A percentile compares a stretch with the other conserved stretches of the same genome.
Conservation (phyloP, 805 yeast species). For the Martiniozyma abietophila region DNA sequence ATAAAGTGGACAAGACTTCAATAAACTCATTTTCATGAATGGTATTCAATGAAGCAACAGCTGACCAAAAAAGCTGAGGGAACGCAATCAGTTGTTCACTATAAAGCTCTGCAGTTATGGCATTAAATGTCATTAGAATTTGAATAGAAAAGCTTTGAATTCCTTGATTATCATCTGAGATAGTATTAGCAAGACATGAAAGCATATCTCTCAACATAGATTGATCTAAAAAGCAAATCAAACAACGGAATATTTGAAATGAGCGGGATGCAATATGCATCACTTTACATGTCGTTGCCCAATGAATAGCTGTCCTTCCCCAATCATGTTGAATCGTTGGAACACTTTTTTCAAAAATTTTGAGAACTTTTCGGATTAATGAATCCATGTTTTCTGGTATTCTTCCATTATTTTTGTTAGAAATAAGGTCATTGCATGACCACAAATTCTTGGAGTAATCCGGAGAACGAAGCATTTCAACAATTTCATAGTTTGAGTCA, state of each 20-base stretch:
- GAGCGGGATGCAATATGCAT: constrained; percentile 96
- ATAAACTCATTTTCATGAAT: constrained; percentile 89
- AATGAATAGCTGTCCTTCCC: constrained; percentile 72
- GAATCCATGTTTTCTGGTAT: constrained; percentile 83
- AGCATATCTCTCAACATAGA: constrained; percentile 89
- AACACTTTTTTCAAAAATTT: constrained; percentile 39
- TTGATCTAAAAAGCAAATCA: constrained; percentile 74
- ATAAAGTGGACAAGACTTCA: constrained; percentile 73
- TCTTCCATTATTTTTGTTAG: constrained; percentile 68
- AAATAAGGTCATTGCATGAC: constrained; percentile 79
- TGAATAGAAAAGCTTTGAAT: constrained; percentile 97
- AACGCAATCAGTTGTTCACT: constrained; percentile 71
- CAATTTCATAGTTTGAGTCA: constrained; percentile 46
- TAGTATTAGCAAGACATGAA: constrained; percentile 84
- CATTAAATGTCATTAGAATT: constrained; percentile 90
- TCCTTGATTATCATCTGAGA: constrained; percentile 80
- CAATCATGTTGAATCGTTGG: constrained; percentile 65
- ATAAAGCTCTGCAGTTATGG: constrained; percentile 78
- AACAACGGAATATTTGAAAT: constrained; percentile 82
- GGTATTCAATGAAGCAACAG: constrained; percentile 84
- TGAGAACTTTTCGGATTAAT: constrained; percentile 53
- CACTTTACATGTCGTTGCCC: constrained; percentile 98
- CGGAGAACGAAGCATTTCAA: constrained; percentile 45
- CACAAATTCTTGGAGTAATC: constrained; percentile 49
- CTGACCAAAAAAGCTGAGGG: constrained; percentile 93